Conservation (phyloP, 352 stramenopile species). For the Halophytophthora polymorphica region DNA sequence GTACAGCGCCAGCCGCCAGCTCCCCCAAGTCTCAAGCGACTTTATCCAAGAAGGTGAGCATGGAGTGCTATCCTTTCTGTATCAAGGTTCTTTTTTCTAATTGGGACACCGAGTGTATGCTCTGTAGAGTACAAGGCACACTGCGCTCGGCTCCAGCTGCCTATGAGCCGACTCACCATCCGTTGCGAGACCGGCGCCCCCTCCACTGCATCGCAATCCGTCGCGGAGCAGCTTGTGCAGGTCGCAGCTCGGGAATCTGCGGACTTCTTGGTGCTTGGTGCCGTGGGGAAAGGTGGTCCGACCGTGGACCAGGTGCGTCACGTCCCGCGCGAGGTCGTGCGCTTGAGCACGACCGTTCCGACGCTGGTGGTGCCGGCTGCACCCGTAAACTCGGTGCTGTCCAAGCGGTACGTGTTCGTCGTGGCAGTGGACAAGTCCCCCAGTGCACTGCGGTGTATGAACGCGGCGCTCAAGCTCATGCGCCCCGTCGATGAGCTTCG, state of each 20-base stretch:
- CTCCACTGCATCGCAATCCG: slow-evolving; percentile 7
- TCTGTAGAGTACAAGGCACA: slow-evolving; percentile 52
- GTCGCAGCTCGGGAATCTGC: slow-evolving; percentile 15
- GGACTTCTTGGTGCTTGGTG: slow-evolving; percentile 56
- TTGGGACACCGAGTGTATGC: neutral
- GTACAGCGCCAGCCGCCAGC: slow-evolving; percentile 36
- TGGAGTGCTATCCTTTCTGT: neutral
- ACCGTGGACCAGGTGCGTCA: slow-evolving; percentile 55
- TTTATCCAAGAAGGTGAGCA: slow-evolving; percentile 57
- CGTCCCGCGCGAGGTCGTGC: slow-evolving; percentile 48
- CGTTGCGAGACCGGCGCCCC: slow-evolving; percentile 18
- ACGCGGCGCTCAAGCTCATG: slow-evolving; percentile 58
- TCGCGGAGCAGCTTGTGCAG: slow-evolving; percentile 38
- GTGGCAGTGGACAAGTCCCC: slow-evolving; percentile 44
- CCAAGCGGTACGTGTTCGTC: slow-evolving; percentile 48
- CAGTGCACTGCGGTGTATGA: slow-evolving; percentile 28
- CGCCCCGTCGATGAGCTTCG: slow-evolving; percentile 35
- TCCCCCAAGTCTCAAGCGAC: slow-evolving; percentile 53
- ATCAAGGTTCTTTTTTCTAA: neutral
- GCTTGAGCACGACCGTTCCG: slow-evolving; percentile 13
- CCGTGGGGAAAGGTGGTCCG: slow-evolving; percentile 57
- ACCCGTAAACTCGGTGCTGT: slow-evolving; percentile 42
- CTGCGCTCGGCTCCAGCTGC: slow-evolving; percentile 35
- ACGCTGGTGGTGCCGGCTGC: slow-evolving; percentile 44
- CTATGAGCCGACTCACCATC: slow-evolving; percentile 37